These are phyloP conservation scores for Phanerodontia chrysosporium DNA, from an alignment of 768 basidiomycete genomes.

Conservation along the genomic window DNA sequence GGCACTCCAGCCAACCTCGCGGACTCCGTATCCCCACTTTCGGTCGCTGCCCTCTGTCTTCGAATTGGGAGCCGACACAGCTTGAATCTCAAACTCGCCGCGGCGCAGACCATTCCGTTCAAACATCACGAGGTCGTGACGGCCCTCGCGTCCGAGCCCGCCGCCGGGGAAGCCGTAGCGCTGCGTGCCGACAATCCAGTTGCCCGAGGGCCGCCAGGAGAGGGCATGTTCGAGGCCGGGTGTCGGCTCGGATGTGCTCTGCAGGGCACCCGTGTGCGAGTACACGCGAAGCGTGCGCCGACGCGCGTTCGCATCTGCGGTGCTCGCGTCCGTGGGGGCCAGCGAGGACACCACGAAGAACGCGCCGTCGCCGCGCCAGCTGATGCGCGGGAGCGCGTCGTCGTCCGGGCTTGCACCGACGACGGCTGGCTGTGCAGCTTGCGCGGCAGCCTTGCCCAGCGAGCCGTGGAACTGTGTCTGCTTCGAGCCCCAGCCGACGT, in stretches of 20 bases:
- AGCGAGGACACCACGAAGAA: conserved; percentile 83
- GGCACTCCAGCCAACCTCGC: conserved; percentile 80
- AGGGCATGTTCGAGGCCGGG: conserved; percentile 77
- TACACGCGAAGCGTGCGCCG: conserved; percentile 70
- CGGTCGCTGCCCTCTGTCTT: conserved; percentile 24
- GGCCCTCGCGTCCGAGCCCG: conserved; percentile 58
- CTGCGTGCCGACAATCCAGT: conserved; percentile 78
- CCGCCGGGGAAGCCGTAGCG: conserved; percentile 76
- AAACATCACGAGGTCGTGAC: conserved; percentile 89
- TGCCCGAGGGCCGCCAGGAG: conserved; percentile 87
- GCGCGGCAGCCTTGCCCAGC: conserved; percentile 76
- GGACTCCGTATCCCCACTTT: conserved; percentile 68
- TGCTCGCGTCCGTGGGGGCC: conserved; percentile 32
- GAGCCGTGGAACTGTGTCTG: conserved; percentile 98
- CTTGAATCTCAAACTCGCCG: conserved; percentile 74
- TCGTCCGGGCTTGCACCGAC: conserved; percentile 66
- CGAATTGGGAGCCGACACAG: conserved; percentile 21
- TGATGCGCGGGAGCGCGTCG: conserved; percentile 65
- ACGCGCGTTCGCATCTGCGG: conserved; percentile 24
- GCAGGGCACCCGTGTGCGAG: conserved; percentile 66
- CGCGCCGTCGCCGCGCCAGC: conserved; percentile 92
- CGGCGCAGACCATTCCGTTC: conserved; percentile 93
- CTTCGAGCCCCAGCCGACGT: conserved; percentile 97
- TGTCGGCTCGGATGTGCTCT: conserved; percentile 81
- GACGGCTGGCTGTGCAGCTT: conserved; percentile 35